Evolutionary conservation across 1,139 yeast genomes (phyloP).

Genomic region (Lizanozyma gosingica): DNA sequence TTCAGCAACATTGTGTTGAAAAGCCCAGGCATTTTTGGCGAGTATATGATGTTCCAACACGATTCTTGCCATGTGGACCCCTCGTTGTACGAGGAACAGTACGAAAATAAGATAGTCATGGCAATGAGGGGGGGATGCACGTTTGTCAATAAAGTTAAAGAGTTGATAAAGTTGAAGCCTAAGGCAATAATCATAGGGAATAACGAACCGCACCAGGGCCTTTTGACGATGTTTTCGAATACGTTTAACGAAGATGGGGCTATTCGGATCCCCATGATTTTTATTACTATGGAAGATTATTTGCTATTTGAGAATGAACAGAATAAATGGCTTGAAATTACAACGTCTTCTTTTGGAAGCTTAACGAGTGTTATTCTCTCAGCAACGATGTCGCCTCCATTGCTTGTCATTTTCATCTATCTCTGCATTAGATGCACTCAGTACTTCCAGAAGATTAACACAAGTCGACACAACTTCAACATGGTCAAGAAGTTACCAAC

Average conservation of each 20-base stretch:
- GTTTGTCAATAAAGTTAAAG: not conserved
- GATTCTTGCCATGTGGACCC: not conserved
- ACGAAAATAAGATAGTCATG: not conserved
- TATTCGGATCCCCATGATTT: conserved; percentile 27
- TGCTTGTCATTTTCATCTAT: conserved; percentile 29
- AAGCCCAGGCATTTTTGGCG: not conserved
- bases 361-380: conserved; percentile 33
- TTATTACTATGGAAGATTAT: conserved; percentile 32
- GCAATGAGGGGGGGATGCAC: not conserved
- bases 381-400: conserved; percentile 37
- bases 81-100: not conserved
- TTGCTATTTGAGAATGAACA: not conserved
- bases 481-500: conserved; percentile 30
- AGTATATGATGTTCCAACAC: not conserved
- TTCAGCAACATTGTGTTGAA: not conserved
- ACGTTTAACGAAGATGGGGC: conserved; percentile 18
- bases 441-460: conserved; percentile 18
- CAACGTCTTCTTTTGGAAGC: conserved; percentile 30
- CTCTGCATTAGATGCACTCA: conserved; percentile 24
- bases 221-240: conserved; percentile 1
- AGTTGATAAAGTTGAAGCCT: not conserved
- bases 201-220: not conserved
- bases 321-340: not conserved
- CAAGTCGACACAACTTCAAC: conserved; percentile 22
- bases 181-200: not conserved